A percentile compares a stretch with the other conserved stretches of the same genome.
phyloP scores from a whole-genome alignment of 768 basidiomycete species.

The Leccinum fibrillosum region DNA sequence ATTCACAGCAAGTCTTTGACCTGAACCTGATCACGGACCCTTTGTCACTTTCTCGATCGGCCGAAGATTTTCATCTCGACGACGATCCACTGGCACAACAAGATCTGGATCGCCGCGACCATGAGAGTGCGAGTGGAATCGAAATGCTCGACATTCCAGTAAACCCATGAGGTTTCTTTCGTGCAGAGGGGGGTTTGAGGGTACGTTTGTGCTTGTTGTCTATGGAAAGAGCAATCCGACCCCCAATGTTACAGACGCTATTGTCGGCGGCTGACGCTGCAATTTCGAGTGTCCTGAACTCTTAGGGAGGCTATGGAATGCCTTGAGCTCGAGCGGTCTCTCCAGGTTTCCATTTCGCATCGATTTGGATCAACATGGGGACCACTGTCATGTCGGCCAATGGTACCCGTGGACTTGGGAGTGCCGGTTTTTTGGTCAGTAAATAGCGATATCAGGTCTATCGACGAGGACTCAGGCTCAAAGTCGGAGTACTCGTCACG shows the following conservation, averaged over 20 bases:
- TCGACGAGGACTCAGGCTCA: neutral
- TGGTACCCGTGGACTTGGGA: neutral
- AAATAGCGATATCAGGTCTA: too few species aligned
- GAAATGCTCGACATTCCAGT: neutral
- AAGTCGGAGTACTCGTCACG: neutral
- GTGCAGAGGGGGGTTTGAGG: neutral
- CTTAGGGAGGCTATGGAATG: neutral
- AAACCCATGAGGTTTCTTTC: neutral
- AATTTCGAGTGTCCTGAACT: neutral
- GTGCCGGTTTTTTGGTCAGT: too few species aligned
- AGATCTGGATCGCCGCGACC: neutral
- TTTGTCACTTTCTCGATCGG: neutral
- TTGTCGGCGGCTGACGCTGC: too few species aligned
- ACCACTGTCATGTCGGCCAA: neutral
- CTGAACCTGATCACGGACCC: neutral
- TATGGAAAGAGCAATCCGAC: neutral
- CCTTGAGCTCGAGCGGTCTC: too few species aligned
- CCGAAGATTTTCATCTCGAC: neutral
- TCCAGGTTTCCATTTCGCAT: neutral
- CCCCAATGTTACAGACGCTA: neutral
- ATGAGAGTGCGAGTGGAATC: neutral
- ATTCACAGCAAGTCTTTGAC: neutral
- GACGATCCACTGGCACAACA: neutral
- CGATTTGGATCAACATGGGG: neutral
- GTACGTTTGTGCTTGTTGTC: neutral